Conservation (phyloP, 805 yeast genomes). For the Phaffomyces thermotolerans region DNA sequence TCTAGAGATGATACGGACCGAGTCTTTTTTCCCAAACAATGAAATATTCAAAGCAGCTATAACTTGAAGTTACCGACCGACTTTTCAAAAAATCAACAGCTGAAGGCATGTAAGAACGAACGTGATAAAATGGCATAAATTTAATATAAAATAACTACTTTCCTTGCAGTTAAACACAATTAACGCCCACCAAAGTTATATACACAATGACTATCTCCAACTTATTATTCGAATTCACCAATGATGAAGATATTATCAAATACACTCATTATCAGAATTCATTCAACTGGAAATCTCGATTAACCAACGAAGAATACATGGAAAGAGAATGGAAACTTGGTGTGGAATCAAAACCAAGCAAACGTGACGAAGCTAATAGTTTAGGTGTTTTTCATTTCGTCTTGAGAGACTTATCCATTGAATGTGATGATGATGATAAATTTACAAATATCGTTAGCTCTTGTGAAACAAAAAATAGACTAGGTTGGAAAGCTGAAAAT, state of each 20-base stretch:
- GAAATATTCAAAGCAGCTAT: background rate
- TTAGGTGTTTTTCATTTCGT: conserved; percentile 32
- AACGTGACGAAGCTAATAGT: conserved; percentile 9
- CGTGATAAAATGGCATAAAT: too few relatives aligned
- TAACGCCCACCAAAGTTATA: too few relatives aligned
- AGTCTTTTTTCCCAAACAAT: too few relatives aligned
- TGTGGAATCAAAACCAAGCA: conserved; percentile 20
- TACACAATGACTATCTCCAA: conserved; percentile 2
- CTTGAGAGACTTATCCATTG: conserved; percentile 23
- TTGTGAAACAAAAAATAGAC: conserved; percentile 34
- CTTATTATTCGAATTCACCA: conserved; percentile 10
- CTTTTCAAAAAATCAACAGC: conserved; percentile 3
- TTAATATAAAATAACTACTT: background rate
- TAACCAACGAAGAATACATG: conserved; percentile 29
- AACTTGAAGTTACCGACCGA: conserved; percentile 8
- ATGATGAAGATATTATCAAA: conserved; percentile 28
- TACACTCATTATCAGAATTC: conserved; percentile 31
- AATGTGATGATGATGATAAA: conserved; percentile 12
- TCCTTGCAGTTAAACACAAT: too few relatives aligned
- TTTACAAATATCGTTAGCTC: conserved; percentile 32
- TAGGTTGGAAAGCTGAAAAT: conserved; percentile 24
- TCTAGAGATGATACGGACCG: background rate
- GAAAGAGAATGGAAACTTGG: conserved; percentile 31
- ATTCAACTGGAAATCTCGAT: conserved; percentile 27
- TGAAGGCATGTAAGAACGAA: conserved; percentile 2